Evolutionary conservation across 1,139 yeast species (phyloP).

Genomic region (Geotrichum phurueaensis): DNA sequence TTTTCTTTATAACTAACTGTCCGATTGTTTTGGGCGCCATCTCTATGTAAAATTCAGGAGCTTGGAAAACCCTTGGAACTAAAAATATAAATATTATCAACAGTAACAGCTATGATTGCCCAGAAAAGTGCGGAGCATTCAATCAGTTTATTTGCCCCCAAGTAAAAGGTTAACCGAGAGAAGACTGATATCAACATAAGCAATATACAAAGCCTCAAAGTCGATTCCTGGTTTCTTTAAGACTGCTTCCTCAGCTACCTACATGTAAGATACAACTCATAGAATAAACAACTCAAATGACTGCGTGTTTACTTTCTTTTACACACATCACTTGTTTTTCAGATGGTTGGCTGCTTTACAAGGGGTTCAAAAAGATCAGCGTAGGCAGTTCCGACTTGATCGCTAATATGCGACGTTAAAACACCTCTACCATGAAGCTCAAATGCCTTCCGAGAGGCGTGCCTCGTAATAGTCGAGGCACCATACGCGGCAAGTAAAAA

Average conservation of each 20-base stretch:
- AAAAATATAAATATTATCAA: too few species aligned
- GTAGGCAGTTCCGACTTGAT: conserved; percentile 59
- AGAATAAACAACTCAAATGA: background rate
- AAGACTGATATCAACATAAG: background rate
- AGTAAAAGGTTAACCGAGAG: background rate
- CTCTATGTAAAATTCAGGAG: too few species aligned
- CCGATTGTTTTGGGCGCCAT: too few species aligned
- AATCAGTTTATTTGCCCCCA: background rate
- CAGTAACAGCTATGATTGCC: too few species aligned
- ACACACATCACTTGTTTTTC: background rate
- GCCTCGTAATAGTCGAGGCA: conserved; percentile 63
- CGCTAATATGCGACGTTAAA: conserved; percentile 79
- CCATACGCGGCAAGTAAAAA: conserved; percentile 63
- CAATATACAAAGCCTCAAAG: background rate
- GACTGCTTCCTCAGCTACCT: background rate
- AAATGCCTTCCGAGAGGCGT: conserved; percentile 62
- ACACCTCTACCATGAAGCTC: conserved; percentile 63
- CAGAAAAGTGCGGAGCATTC: background rate
- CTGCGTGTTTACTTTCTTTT: background rate
- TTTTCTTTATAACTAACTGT: too few species aligned
- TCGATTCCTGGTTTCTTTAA: background rate
- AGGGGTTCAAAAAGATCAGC: conserved; percentile 42
- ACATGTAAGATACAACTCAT: background rate
- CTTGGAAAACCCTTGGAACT: too few species aligned
- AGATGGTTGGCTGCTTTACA: background rate